Base-by-base conservation (phyloP, 305 asterid genomes). In the Fraxinus floribunda region DNA sequence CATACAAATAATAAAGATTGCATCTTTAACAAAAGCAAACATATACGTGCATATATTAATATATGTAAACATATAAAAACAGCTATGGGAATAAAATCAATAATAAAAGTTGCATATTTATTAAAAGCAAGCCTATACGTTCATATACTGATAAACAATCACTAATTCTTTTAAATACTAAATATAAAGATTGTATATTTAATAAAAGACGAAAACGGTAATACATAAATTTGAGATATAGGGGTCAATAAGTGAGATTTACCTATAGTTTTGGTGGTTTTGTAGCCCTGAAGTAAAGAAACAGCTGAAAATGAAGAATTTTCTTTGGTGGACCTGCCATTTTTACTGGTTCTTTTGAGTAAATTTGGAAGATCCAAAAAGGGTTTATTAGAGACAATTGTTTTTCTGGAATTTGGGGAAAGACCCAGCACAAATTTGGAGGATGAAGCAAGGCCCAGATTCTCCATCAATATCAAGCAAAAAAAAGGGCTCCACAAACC, bases 361-460 rank as follows among this genome's bases (percentile, higher is more conserved):
- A 90, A 83, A 85, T 66, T 86, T 8, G 93, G 91, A 81, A 91
- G 89, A 81, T 92, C 92, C 83, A 91, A 66, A 41, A 91, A 90
- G 75, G 93, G 91, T 79, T 85, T 92, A 84, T 72, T 74, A 66
- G 90, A 88, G 81, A 92, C 74, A 1, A 86, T 73, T 55, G 93
- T 85, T 84, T 76, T 86, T 84, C 79, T 86, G 70, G 90, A 91
- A 85, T 88, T 91, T 44, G 90, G 88, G 39, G 91, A 87, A 36
- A 89, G 71, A 77, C 98, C 97, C 78, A 94, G 73, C 10, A 91
- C 90, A 82, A 90, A 79, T 88, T 92, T 92, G 62, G 97, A 92
- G 18, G 98, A 92, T 81, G 93, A 93, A 80, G 88, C 90, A 30
- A 93, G 78, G 83, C 92, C 84, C 34, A 91, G 81, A 82, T 82